A percentile compares a stretch with the other conserved stretches of the same genome.
Conservation (phyloP, 352 stramenopile genomes). For the Pythium volutum region DNA sequence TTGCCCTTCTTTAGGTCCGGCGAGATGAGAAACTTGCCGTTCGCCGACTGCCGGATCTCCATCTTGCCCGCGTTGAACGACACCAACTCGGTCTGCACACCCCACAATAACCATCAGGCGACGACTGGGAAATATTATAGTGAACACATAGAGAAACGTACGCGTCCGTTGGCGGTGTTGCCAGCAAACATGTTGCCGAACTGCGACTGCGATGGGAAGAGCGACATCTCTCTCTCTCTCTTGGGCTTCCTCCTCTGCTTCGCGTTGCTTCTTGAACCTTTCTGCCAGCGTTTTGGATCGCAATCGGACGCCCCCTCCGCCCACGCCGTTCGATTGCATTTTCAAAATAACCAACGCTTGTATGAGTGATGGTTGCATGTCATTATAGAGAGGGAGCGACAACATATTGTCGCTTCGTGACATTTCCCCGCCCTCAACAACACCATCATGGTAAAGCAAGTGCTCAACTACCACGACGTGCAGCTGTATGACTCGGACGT, state of each 20-base stretch:
- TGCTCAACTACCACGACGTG: slow-evolving; percentile 79
- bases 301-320: slow-evolving; percentile 10
- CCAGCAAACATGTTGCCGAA: slow-evolving; percentile 80
- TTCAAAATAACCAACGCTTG: slow-evolving; percentile 20
- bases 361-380: slow-evolving; percentile 8
- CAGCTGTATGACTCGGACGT: slow-evolving; percentile 83
- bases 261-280: slow-evolving; percentile 19
- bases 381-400: slow-evolving; percentile 1
- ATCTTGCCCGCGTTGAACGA: slow-evolving; percentile 93
- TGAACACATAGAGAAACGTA: slow-evolving; percentile 28
- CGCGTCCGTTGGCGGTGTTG: slow-evolving; percentile 46
- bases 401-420: neutral
- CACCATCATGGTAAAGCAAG: slow-evolving; percentile 36
- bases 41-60: slow-evolving; percentile 61
- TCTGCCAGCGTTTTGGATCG: slow-evolving; percentile 22
- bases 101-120: neutral
- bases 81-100: slow-evolving; percentile 74
- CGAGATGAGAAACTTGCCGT: slow-evolving; percentile 86
- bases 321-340: neutral
- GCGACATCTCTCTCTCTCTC: slow-evolving; percentile 37
- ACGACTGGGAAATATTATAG: neutral
- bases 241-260: neutral
- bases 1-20: slow-evolving; percentile 91
- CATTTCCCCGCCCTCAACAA: neutral
- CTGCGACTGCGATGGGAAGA: slow-evolving; percentile 60